These are phyloP conservation scores for Cercophora scortea DNA, from an alignment of 495 filamentous ascomycete genomes.

Conservation along the genomic window DNA sequence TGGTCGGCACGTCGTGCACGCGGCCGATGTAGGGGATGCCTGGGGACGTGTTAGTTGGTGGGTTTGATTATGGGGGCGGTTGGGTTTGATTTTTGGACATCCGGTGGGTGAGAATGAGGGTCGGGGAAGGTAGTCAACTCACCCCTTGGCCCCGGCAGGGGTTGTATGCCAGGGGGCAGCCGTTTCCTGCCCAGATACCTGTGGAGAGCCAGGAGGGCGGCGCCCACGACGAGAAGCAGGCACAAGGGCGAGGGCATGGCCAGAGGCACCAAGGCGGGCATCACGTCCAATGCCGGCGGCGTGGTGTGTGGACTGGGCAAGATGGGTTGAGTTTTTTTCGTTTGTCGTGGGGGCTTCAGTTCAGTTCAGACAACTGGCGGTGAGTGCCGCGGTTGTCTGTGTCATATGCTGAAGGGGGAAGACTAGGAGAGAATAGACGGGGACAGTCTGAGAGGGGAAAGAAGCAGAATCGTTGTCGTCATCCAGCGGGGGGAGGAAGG, in stretches of 20 bases:
- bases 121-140: constrained; percentile 4
- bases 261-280: too few relatives aligned
- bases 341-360: too few relatives aligned
- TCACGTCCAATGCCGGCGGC: too few relatives aligned
- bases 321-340: too few relatives aligned
- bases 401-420: too few relatives aligned
- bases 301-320: too few relatives aligned
- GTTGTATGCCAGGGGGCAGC: constrained; percentile 16
- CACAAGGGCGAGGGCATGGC: background rate
- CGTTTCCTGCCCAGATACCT: constrained; percentile 11
- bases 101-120: background rate
- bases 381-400: too few relatives aligned
- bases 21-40: constrained; percentile 49
- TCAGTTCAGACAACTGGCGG: too few relatives aligned
- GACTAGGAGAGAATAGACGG: too few relatives aligned
- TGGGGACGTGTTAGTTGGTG: constrained; percentile 1
- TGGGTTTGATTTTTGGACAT: background rate
- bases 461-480: too few relatives aligned
- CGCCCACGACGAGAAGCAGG: constrained; percentile 1
- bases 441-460: too few relatives aligned
- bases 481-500: too few relatives aligned
- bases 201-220: constrained; percentile 1
- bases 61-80: background rate
- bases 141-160: constrained; percentile 26
- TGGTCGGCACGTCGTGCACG: constrained; percentile 48